phyloP scores from a whole-genome alignment of 768 basidiomycete species.

The Lactarius psammicola region DNA sequence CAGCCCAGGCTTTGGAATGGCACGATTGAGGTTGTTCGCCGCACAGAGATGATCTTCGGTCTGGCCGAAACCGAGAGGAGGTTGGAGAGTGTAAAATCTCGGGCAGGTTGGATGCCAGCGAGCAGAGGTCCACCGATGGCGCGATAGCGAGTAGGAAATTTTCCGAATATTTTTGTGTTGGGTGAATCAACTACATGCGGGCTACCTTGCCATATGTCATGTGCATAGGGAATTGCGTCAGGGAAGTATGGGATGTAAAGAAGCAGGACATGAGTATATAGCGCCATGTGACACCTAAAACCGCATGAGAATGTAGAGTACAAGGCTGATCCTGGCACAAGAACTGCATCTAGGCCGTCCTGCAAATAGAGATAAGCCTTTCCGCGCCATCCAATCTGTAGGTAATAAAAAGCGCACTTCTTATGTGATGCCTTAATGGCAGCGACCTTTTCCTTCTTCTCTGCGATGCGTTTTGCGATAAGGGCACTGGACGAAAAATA shows the following conservation, averaged over 20 bases:
- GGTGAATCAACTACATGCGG: background rate
- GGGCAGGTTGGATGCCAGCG: background rate
- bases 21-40: too few relatives aligned
- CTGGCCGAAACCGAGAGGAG: background rate
- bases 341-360: slow-evolving; percentile 23
- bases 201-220: slow-evolving; percentile 17
- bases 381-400: background rate
- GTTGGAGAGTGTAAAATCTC: background rate
- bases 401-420: slow-evolving; percentile 42
- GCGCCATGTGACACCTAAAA: slow-evolving; percentile 16
- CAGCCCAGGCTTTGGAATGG: too few relatives aligned
- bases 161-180: background rate
- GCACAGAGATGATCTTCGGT: background rate
- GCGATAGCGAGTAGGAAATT: background rate
- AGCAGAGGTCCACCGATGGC: background rate
- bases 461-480: slow-evolving; percentile 84
- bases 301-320: slow-evolving; percentile 20
- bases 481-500: slow-evolving; percentile 46
- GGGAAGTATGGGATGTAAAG: slow-evolving; percentile 17
- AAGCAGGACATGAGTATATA: slow-evolving; percentile 26
- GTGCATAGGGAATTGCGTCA: slow-evolving; percentile 14
- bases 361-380: slow-evolving; percentile 2
- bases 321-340: slow-evolving; percentile 7
- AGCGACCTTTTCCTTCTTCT: slow-evolving; percentile 90
- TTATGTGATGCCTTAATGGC: slow-evolving; percentile 85